Evolutionary conservation across 805 yeast genomes (phyloP), one percentile per base, ranked within the genome.

Genomic region (Metschnikowia kofuensis): DNA sequence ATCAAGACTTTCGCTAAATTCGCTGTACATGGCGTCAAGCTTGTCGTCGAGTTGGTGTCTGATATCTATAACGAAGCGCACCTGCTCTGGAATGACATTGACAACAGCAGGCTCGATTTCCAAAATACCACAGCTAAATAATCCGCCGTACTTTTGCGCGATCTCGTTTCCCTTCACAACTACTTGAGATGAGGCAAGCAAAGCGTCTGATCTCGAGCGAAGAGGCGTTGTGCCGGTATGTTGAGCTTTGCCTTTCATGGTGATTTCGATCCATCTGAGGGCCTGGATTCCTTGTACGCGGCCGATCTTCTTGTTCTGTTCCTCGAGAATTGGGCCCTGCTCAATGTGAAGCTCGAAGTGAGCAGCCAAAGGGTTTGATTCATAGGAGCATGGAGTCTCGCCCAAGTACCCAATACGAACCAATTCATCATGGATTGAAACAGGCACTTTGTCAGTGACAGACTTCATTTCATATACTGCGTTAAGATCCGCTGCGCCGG

Each of bases 171-270:
- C 80, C 40, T 69, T 73, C 11, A 72, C 72, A 36, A 84, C 78
- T 75, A 85, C 77, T 50, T 70, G 72, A 2, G 88, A 69, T 8
- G 84, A 78, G 1, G 84, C 78, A 12, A 82, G 68, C 42, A 84
- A 59, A 0, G 89, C 82, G 64, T 85, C 90, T 21, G 78, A 71
- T 58, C 90, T 74, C 43, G 78, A 70, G 35, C 67, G 64, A 67
- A 85, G 68, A 13, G 89, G 89, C 0, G 90, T 85, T 1, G 89
- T 82, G 14, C 91, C 91, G 0, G 90, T 82, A 59, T 85, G 91
- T 45, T 82, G 83, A 2, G 87, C 85, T 55, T 74, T 77, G 38
- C 91, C 91, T 9, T 58, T 67, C 21, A 85, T 76, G n/a, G 65
- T 72, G 26, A 82, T 71, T 41, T 75, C 78, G 46, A 74, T 69